These are phyloP conservation scores for Kuraishia borneana DNA, from an alignment of 805 yeast species.

Conservation along the genomic window DNA sequence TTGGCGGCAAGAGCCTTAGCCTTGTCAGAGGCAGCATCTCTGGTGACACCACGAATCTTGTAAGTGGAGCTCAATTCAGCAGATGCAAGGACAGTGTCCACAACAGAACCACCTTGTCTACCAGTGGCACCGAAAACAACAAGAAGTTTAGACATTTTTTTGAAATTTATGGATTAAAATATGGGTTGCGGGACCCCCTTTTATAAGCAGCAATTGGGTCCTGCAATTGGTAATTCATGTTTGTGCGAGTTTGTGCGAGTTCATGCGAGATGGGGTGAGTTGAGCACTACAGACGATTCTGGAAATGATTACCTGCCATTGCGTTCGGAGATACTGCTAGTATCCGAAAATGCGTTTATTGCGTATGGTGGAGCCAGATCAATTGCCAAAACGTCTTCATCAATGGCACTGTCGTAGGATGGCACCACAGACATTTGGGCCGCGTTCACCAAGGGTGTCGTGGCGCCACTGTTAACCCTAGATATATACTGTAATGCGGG, in stretches of 20 bases:
- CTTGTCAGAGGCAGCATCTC: conserved; percentile 3
- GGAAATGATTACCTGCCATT: too few species aligned
- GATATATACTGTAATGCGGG: conserved; percentile 12
- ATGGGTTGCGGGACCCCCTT: too few species aligned
- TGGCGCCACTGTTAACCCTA: conserved; percentile 8
- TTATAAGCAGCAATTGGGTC: too few species aligned
- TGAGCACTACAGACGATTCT: too few species aligned
- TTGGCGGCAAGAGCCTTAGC: conserved; percentile 4
- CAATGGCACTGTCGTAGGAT: conserved; percentile 14
- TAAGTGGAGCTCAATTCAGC: conserved; percentile 3
- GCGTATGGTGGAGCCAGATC: conserved; percentile 3
- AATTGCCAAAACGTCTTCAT: conserved; percentile 11
- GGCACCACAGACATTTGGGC: conserved; percentile 11
- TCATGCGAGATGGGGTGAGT: too few species aligned
- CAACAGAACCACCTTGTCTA: conserved; percentile 10
- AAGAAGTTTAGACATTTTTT: neutral
- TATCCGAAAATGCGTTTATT: too few species aligned
- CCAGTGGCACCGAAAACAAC: conserved; percentile 7
- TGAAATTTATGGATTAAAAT: too few species aligned
- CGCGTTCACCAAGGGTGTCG: conserved; percentile 3
- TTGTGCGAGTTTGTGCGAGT: too few species aligned
- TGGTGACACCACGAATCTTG: conserved; percentile 8
- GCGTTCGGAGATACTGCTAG: too few species aligned
- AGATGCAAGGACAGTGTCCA: conserved; percentile 3
- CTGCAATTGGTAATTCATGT: too few species aligned